A percentile compares a stretch with the other conserved stretches of the same genome.
Evolutionary conservation across 2,329 filamentous ascomycete species (phyloP).

Genomic region (Sclerotinia glacialis): DNA sequence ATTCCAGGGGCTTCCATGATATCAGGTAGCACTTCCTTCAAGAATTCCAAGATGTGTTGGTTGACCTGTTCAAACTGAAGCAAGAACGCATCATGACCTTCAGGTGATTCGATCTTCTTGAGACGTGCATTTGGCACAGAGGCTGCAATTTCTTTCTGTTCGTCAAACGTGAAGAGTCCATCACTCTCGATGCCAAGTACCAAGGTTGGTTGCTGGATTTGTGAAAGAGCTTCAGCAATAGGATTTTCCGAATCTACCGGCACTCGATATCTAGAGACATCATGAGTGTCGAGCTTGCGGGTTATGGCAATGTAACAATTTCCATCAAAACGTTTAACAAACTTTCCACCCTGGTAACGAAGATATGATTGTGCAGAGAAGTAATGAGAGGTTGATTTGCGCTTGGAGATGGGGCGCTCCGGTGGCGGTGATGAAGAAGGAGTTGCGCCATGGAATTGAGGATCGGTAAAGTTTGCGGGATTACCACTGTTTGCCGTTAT

Average conservation of each 20-base stretch:
- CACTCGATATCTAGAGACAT: constrained; percentile 76
- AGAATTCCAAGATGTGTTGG: constrained; percentile 76
- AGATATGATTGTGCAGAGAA: constrained; percentile 98
- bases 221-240: constrained; percentile 70
- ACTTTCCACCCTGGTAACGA: constrained; percentile 93
- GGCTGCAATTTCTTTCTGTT: constrained; percentile 87
- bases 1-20: constrained; percentile 70
- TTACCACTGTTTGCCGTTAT: constrained; percentile 28
- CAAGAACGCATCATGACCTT: constrained; percentile 95
- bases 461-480: constrained; percentile 52
- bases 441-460: constrained; percentile 68
- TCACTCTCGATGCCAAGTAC: constrained; percentile 95
- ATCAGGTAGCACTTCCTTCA: constrained; percentile 78
- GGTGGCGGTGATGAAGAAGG: constrained; percentile 46
- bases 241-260: constrained; percentile 41
- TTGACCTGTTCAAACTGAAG: constrained; percentile 98
- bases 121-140: constrained; percentile 75
- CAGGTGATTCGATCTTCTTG: constrained; percentile 85
- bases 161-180: constrained; percentile 93
- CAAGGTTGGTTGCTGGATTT: constrained; percentile 85
- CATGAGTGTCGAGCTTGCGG: constrained; percentile 94
- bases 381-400: constrained; percentile 66
- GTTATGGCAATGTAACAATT: constrained; percentile 99
- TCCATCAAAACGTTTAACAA: constrained; percentile 93
- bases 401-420: constrained; percentile 35